Evolutionary conservation across 768 basidiomycete genomes (phyloP).

Genomic region (Auricularia sp.): DNA sequence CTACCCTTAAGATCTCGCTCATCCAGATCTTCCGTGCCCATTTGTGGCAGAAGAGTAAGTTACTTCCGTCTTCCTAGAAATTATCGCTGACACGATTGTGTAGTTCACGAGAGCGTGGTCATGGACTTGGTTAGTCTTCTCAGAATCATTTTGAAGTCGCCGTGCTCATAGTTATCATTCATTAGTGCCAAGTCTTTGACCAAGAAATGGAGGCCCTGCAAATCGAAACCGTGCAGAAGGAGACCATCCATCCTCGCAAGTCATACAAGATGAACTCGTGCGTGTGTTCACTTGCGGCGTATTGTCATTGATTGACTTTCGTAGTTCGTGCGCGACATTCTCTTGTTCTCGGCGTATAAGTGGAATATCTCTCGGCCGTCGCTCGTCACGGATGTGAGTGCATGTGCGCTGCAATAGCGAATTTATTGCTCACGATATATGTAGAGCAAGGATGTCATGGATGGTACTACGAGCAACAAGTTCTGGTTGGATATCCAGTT

Average conservation of each 20-base stretch:
- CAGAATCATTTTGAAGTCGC: background rate
- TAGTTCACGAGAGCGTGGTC: slow-evolving; percentile 84
- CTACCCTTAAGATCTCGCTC: slow-evolving; percentile 94
- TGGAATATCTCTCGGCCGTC: slow-evolving; percentile 98
- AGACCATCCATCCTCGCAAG: slow-evolving; percentile 98
- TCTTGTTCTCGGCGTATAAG: slow-evolving; percentile 93
- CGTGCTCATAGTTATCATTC: slow-evolving; percentile 5
- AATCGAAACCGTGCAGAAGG: slow-evolving; percentile 99
- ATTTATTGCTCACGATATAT: slow-evolving; percentile 8
- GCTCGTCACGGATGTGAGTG: slow-evolving; percentile 78
- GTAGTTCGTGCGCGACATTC: slow-evolving; percentile 88
- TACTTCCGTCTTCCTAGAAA: slow-evolving; percentile 16
- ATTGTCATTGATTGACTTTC: background rate
- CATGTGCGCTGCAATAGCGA: background rate
- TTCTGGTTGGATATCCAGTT: slow-evolving; percentile 97
- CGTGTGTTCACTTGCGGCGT: background rate
- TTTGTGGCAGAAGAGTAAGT: slow-evolving; percentile 96
- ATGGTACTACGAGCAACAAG: slow-evolving; percentile 97
- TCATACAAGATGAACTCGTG: slow-evolving; percentile 99
- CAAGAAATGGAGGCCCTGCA: slow-evolving; percentile 96
- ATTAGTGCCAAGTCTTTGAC: slow-evolving; percentile 93
- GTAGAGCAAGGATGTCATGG: slow-evolving; percentile 86
- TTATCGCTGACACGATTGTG: slow-evolving; percentile 7
- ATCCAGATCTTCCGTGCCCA: slow-evolving; percentile 99
- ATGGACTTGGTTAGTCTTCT: slow-evolving; percentile 62